phyloP scores from a whole-genome alignment of 176 grass and related monocot species.

The Zizania latifolia region DNA sequence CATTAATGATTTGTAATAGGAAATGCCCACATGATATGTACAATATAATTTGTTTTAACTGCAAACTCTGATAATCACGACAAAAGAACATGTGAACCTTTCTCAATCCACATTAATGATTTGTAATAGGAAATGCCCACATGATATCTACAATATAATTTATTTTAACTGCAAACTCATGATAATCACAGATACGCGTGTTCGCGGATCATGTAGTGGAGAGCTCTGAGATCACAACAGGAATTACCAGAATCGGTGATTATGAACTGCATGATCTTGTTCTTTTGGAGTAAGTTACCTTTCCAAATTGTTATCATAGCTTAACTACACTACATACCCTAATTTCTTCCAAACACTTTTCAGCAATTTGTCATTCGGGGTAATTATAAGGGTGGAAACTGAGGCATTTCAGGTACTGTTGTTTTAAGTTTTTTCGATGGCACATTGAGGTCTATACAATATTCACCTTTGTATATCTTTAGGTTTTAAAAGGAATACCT shows the following conservation, averaged over 20 bases:
- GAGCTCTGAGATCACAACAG: slow-evolving; percentile 90
- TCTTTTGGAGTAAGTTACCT: slow-evolving; percentile 73
- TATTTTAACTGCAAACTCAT: slow-evolving; percentile 11
- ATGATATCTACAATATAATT: slow-evolving; percentile 16
- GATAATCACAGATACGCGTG: slow-evolving; percentile 61
- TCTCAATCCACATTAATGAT: too few relatives aligned
- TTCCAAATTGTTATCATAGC: not conserved
- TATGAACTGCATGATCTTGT: slow-evolving; percentile 97
- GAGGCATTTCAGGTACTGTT: slow-evolving; percentile 78
- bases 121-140: too few relatives aligned
- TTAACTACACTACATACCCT: slow-evolving; percentile 7
- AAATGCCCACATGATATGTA: too few relatives aligned
- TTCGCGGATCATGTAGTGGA: slow-evolving; percentile 95
- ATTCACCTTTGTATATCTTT: slow-evolving; percentile 35
- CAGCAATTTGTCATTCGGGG: slow-evolving; percentile 95
- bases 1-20: not conserved
- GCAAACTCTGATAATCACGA: too few relatives aligned
- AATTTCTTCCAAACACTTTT: slow-evolving; percentile 13
- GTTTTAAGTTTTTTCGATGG: not conserved
- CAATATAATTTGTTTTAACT: too few relatives aligned
- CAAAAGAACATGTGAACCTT: too few relatives aligned
- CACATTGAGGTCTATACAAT: slow-evolving; percentile 26
- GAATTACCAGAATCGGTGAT: slow-evolving; percentile 79
- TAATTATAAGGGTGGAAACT: slow-evolving; percentile 88
- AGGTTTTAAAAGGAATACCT: slow-evolving; percentile 89